Conservation (phyloP, 2,329 filamentous ascomycete species). For the Meredithiella fracta region DNA sequence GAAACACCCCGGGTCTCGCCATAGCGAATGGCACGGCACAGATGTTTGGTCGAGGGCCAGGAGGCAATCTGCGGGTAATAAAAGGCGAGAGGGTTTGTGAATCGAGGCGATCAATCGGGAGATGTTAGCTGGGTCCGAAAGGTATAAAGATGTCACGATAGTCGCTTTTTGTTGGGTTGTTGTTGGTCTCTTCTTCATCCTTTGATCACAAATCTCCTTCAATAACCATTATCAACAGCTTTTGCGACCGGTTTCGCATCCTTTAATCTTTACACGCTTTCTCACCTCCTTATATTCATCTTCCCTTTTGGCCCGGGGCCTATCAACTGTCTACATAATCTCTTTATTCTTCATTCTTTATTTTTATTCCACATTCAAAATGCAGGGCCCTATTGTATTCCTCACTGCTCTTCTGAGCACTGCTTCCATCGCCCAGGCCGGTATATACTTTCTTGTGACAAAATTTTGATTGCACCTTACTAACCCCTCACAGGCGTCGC, state of each 20-base stretch:
- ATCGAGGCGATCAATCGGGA: neutral
- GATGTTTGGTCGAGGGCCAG: neutral
- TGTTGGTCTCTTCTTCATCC: neutral
- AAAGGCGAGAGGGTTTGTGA: neutral
- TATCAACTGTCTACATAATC: neutral
- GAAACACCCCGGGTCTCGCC: neutral
- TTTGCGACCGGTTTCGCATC: conserved; percentile 7
- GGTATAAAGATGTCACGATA: neutral
- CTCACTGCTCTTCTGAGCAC: conserved; percentile 8
- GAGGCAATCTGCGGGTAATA: neutral
- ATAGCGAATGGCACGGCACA: conserved; percentile 1
- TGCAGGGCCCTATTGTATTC: conserved; percentile 7
- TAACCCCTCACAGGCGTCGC: neutral
- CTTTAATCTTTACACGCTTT: neutral
- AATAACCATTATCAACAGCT: neutral
- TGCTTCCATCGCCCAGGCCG: conserved; percentile 5
- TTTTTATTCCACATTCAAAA: conserved; percentile 7
- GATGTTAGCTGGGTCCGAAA: neutral
- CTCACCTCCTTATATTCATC: neutral
- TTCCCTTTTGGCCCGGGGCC: neutral
- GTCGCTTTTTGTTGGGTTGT: neutral
- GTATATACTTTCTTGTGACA: neutral
- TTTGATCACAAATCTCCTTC: neutral
- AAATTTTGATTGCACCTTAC: neutral
- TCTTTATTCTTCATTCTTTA: neutral